Base-by-base conservation (phyloP, 352 stramenopile genomes). In the Stephanocyclus meneghinianus region DNA sequence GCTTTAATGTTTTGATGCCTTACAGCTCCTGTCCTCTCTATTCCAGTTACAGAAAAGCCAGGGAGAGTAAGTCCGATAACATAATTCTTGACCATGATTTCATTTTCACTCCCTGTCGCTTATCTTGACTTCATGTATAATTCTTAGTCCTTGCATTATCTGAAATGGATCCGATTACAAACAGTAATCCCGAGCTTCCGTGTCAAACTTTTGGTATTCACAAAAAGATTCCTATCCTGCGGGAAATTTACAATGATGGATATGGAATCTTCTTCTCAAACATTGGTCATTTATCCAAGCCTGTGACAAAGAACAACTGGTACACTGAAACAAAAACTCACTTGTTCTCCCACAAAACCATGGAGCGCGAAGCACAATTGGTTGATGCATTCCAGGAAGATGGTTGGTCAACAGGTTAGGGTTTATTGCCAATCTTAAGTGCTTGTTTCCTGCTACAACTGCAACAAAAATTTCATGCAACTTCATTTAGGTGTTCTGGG, bases 181-280 rank as follows among this genome's bases (percentile, higher is more conserved):
- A 30, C 30, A 51, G 15, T 26, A 37, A 71, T 30, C 26, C 37
- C 16, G 26, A 77, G 59, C 76, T 16, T 26, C 30, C 70, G 8
- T 92, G 87, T 60, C 44, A 61, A 13, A 80, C 18, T 2, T 87
- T 91, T 74, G 85, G 80, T 40, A 37, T 92, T 16, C 71, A 90
- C 65, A 65, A 62, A 7, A 60, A 32, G 5, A 61, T 91, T 21
- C 13, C 42, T 2, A 60, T 60, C 16, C 44, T 91, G 0, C 77
- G 87, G 60, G 40, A 82, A n/a, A 70, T 93, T 26, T 94, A 89
- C 65, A 61, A 93, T 47, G 65, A 82, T 30, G 76, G 71, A 55
- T 71, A 76, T 66, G 80, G 53, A 9, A 26, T 74, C 7, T 72
- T 77, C 29, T 32, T 68, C 15, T 60, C 74, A n/a, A 78, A 82